These are phyloP conservation scores for Antarctomyces pellizariae DNA, from an alignment of 495 filamentous ascomycete genomes.

Conservation along the genomic window DNA sequence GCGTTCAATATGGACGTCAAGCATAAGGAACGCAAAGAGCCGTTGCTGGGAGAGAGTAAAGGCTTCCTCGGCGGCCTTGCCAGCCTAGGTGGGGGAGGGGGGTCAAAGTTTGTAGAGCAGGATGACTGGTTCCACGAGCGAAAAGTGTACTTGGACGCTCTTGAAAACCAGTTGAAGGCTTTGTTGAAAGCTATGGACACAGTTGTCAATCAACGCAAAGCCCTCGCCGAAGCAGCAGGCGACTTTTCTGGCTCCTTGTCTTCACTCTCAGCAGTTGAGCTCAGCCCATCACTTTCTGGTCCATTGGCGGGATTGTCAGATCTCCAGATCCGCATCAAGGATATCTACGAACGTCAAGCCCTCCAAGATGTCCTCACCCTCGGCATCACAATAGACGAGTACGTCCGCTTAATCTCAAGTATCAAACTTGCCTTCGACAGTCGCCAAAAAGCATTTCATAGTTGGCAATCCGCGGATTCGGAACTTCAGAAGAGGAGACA, in stretches of 20 bases:
- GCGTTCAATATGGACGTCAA: slow-evolving; percentile 89
- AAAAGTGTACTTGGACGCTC: slow-evolving; percentile 73
- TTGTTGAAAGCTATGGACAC: slow-evolving; percentile 82
- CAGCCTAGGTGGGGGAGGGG: slow-evolving; percentile 37
- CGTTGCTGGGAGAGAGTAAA: slow-evolving; percentile 69
- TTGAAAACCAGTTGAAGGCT: slow-evolving; percentile 86
- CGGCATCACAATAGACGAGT: slow-evolving; percentile 94
- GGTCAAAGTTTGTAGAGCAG: slow-evolving; percentile 89
- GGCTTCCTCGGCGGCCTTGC: slow-evolving; percentile 74
- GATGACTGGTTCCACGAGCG: slow-evolving; percentile 99
- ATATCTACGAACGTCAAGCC: slow-evolving; percentile 88
- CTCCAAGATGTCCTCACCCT: slow-evolving; percentile 92
- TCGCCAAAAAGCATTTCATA: slow-evolving; percentile 84
- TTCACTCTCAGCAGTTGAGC: slow-evolving; percentile 66
- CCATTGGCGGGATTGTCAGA: slow-evolving; percentile 80
- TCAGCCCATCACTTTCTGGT: slow-evolving; percentile 67
- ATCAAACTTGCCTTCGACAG: slow-evolving; percentile 82
- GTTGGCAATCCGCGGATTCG: slow-evolving; percentile 72
- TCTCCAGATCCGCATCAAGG: slow-evolving; percentile 76
- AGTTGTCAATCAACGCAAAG: slow-evolving; percentile 77
- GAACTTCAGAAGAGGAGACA: slow-evolving; percentile 71
- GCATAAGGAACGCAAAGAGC: slow-evolving; percentile 86
- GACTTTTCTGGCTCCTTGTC: slow-evolving; percentile 87
- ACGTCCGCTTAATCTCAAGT: slow-evolving; percentile 82
- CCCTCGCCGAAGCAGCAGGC: slow-evolving; percentile 72